Percentiles rank a stretch among this genome's conserved stretches.
Evolutionary conservation across 441 rosid species (phyloP).

Genomic region (Melastoma candidum): DNA sequence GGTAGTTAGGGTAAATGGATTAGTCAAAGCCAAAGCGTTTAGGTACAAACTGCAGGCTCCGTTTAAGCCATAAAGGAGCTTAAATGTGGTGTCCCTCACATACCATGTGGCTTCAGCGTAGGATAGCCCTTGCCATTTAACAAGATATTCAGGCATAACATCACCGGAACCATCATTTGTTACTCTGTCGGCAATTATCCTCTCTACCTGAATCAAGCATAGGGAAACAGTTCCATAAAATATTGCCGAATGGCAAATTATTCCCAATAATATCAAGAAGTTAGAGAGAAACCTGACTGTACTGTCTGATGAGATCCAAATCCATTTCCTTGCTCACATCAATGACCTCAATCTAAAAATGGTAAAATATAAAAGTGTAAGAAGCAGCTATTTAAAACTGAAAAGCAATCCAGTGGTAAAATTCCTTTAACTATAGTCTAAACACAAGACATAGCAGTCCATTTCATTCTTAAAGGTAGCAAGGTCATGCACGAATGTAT

Average conservation of each 20-base stretch:
- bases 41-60: too few relatives aligned
- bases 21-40: too few relatives aligned
- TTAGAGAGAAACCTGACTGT: constrained; percentile 58
- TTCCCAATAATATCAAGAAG: constrained; percentile 3
- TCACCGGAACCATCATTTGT: constrained; percentile 61
- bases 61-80: too few relatives aligned
- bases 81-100: neutral
- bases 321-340: constrained; percentile 99
- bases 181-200: constrained; percentile 83
- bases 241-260: constrained; percentile 15
- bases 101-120: constrained; percentile 99
- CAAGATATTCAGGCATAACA: constrained; percentile 87
- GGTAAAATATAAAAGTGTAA: constrained; percentile 10
- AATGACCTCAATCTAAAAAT: constrained; percentile 80
- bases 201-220: constrained; percentile 63
- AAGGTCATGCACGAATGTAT: too few relatives aligned
- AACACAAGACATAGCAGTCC: too few relatives aligned
- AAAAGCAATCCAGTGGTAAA: neutral
- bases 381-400: neutral
- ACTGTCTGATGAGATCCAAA: constrained; percentile 94
- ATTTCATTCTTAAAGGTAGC: too few relatives aligned
- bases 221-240: constrained; percentile 11
- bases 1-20: too few relatives aligned
- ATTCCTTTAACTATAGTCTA: too few relatives aligned
- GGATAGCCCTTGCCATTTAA: constrained; percentile 99